Percentiles rank a stretch among this genome's conserved stretches.
These are phyloP conservation scores for Pharnaceum exiguum DNA, from an alignment of 148 eudicot species.

Conservation along the genomic window DNA sequence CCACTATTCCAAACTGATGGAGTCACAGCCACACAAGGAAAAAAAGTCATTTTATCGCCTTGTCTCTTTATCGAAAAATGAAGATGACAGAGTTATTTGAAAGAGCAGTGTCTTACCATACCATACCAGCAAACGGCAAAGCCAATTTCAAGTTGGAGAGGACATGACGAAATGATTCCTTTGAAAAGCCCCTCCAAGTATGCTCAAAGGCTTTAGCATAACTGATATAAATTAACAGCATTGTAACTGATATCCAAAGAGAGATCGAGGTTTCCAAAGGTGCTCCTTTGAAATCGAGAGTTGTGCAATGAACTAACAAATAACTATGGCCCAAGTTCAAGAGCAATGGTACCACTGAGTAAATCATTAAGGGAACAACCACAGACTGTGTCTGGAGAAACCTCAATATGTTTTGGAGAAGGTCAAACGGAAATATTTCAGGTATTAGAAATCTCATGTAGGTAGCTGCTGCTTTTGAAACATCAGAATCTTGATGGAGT, in stretches of 20 bases:
- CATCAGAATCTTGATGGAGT: slow-evolving; percentile 56
- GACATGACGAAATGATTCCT: slow-evolving; percentile 42
- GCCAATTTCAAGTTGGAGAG: slow-evolving; percentile 46
- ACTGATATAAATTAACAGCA: slow-evolving; percentile 36
- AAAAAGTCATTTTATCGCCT: no score
- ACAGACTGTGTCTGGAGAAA: slow-evolving; percentile 79
- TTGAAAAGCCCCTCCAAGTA: slow-evolving; percentile 60
- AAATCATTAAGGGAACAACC: slow-evolving; percentile 42
- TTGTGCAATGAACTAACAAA: slow-evolving; percentile 37
- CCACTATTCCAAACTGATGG: slow-evolving; percentile 78
- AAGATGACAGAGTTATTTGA: not conserved
- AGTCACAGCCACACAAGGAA: no score
- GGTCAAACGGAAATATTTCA: slow-evolving; percentile 53
- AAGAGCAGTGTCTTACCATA: slow-evolving; percentile 41
- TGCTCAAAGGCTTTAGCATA: slow-evolving; percentile 32
- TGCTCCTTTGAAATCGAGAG: slow-evolving; percentile 56
- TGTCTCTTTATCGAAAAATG: no score
- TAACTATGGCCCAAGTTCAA: slow-evolving; percentile 40
- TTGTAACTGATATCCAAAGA: slow-evolving; percentile 46
- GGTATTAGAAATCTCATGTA: slow-evolving; percentile 67
- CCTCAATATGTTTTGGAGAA: slow-evolving; percentile 58
- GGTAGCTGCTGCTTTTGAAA: slow-evolving; percentile 47
- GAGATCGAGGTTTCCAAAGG: slow-evolving; percentile 66
- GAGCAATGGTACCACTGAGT: slow-evolving; percentile 46
- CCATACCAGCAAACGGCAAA: slow-evolving; percentile 85